These are phyloP conservation scores for Podaxis carcinomalis DNA, from an alignment of 768 basidiomycete genomes.

Conservation along the genomic window DNA sequence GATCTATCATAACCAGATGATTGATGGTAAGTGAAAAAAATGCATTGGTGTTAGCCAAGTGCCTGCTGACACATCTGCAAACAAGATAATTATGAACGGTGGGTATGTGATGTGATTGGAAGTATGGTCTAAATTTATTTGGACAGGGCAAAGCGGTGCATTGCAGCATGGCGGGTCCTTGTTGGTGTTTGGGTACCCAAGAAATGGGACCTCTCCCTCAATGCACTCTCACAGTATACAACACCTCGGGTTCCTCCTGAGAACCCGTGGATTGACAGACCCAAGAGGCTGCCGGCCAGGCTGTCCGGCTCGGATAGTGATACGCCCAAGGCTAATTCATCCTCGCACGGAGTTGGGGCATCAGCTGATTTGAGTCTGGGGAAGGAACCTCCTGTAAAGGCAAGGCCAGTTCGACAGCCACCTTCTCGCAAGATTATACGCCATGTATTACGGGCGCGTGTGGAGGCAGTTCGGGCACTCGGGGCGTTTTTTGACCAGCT, in stretches of 20 bases:
- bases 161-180: constrained; percentile 95
- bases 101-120: not conserved
- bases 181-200: constrained; percentile 92
- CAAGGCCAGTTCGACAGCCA: constrained; percentile 41
- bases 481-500: constrained; percentile 69
- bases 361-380: constrained; percentile 22
- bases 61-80: constrained; percentile 2
- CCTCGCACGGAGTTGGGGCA: constrained; percentile 14
- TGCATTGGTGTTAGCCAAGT: constrained; percentile 3
- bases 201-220: constrained; percentile 72
- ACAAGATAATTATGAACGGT: constrained; percentile 77
- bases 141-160: constrained; percentile 79
- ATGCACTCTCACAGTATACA: constrained; percentile 72
- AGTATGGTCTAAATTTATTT: not conserved
- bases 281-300: constrained; percentile 25
- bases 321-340: constrained; percentile 17
- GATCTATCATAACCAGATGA: constrained; percentile 79
- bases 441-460: constrained; percentile 84
- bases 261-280: constrained; percentile 66
- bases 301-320: constrained; percentile 14
- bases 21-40: constrained; percentile 66
- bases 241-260: constrained; percentile 61
- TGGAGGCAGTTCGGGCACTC: constrained; percentile 75
- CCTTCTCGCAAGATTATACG: constrained; percentile 83
- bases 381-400: constrained; percentile 39